Conservation (phyloP, 257 asterid genomes). For the Lycium barbarum region DNA sequence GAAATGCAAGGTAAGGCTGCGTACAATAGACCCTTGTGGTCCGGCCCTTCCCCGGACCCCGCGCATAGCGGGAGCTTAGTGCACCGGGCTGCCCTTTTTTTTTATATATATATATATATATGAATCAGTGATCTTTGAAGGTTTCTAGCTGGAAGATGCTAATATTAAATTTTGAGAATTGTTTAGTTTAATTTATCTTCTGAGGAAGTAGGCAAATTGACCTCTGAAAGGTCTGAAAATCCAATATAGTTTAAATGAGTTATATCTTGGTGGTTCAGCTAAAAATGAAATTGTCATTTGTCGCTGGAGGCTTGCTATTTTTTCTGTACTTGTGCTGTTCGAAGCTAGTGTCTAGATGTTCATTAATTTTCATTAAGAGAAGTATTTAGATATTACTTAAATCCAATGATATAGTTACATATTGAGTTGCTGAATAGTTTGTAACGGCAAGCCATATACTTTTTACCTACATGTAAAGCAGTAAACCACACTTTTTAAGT, state of each 20-base stretch:
- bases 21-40: too few relatives aligned
- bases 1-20: too few relatives aligned
- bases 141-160: constrained; percentile 23
- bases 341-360: background rate
- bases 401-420: background rate
- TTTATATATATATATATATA: too few relatives aligned
- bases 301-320: background rate
- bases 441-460: background rate
- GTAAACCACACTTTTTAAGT: background rate
- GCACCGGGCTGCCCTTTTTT: too few relatives aligned
- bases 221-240: constrained; percentile 9
- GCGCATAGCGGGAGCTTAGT: too few relatives aligned
- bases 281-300: constrained; percentile 4
- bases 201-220: background rate
- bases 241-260: background rate
- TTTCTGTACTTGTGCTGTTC: background rate
- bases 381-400: background rate
- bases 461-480: background rate
- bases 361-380: background rate
- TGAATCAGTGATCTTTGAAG: background rate
- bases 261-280: constrained; percentile 14
- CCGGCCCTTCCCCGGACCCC: too few relatives aligned
- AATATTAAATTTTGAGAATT: background rate
- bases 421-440: background rate
- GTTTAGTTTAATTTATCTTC: background rate